These are phyloP conservation scores for Hypoxylon subgilvum DNA, from an alignment of 495 filamentous ascomycete genomes.

Conservation along the genomic window DNA sequence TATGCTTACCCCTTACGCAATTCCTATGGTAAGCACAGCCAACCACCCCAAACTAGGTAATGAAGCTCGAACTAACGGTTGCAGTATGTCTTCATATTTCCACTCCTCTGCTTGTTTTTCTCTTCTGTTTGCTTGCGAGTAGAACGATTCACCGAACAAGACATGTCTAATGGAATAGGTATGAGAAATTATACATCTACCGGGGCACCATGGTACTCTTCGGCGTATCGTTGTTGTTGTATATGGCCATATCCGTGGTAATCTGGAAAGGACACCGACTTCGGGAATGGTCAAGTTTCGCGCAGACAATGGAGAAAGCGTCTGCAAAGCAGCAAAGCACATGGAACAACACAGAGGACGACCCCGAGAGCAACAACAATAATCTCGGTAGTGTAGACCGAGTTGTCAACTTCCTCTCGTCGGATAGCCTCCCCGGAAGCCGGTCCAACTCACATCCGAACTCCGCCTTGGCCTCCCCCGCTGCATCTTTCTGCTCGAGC, in stretches of 20 bases:
- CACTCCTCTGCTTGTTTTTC: too few relatives aligned
- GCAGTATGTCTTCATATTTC: slow-evolving; percentile 31
- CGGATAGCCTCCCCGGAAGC: slow-evolving; percentile 16
- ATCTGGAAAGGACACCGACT: slow-evolving; percentile 61
- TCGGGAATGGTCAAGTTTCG: slow-evolving; percentile 64
- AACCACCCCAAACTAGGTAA: too few relatives aligned
- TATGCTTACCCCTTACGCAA: slow-evolving; percentile 66
- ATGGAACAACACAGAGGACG: too few relatives aligned
- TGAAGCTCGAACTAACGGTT: background rate
- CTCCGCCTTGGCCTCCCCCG: background rate
- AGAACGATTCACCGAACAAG: background rate
- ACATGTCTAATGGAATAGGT: too few relatives aligned
- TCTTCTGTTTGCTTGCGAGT: too few relatives aligned
- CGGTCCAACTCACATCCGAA: background rate
- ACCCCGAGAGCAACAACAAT: background rate
- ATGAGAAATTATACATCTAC: too few relatives aligned
- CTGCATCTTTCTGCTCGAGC: background rate
- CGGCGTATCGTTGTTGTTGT: too few relatives aligned
- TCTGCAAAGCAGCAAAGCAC: too few relatives aligned
- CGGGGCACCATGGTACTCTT: too few relatives aligned
- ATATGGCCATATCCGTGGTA: too few relatives aligned
- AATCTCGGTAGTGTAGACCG: background rate
- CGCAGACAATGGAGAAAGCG: slow-evolving; percentile 48
- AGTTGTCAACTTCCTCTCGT: slow-evolving; percentile 9
- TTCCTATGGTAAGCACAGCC: slow-evolving; percentile 52